A percentile compares a stretch with the other conserved stretches of the same genome.
phyloP scores from a whole-genome alignment of 1,284 basidiomycete species.

The Apiotrichum gracile region DNA sequence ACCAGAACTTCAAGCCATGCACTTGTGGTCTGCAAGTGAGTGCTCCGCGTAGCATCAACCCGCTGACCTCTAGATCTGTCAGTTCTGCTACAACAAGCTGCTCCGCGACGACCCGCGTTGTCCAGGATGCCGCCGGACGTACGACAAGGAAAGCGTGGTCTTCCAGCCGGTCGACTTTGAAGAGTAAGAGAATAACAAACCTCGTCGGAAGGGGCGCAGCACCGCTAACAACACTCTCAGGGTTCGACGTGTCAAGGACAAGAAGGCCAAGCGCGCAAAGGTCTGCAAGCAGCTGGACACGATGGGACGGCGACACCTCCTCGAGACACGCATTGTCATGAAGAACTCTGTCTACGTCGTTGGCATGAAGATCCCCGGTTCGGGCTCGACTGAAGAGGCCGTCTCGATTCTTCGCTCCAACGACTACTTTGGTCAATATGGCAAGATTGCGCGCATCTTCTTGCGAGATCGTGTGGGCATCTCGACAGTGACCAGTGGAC shows the following conservation, averaged over 20 bases:
- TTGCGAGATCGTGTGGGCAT: conserved; percentile 73
- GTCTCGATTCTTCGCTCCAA: conserved; percentile 88
- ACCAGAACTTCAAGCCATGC: conserved; percentile 99
- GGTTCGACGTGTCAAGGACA: conserved; percentile 89
- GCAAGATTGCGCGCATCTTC: conserved; percentile 93
- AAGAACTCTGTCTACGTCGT: conserved; percentile 95
- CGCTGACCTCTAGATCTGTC: conserved; percentile 68
- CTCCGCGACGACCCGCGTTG: conserved; percentile 93
- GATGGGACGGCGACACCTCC: conserved; percentile 77
- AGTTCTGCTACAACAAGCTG: conserved; percentile 99
- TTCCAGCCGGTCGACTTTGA: conserved; percentile 94
- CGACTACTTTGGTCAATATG: conserved; percentile 98
- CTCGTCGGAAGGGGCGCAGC: no score
- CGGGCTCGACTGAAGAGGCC: conserved; percentile 78
- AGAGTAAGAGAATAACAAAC: conserved; percentile 66
- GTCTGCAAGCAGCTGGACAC: conserved; percentile 92
- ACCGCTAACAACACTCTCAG: conserved; percentile 50
- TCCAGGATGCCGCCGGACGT: conserved; percentile 91
- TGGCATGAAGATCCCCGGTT: conserved; percentile 71
- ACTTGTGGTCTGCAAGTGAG: conserved; percentile 94
- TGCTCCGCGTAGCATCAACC: not conserved
- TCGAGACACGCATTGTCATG: conserved; percentile 93
- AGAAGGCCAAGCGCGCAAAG: conserved; percentile 92
- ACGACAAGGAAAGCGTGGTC: conserved; percentile 87
- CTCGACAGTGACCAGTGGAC: conserved; percentile 45